Evolutionary conservation across 2,329 filamentous ascomycete species (phyloP), one percentile per base, ranked within the genome.

Genomic region (Rhynchosporium graminicola): DNA sequence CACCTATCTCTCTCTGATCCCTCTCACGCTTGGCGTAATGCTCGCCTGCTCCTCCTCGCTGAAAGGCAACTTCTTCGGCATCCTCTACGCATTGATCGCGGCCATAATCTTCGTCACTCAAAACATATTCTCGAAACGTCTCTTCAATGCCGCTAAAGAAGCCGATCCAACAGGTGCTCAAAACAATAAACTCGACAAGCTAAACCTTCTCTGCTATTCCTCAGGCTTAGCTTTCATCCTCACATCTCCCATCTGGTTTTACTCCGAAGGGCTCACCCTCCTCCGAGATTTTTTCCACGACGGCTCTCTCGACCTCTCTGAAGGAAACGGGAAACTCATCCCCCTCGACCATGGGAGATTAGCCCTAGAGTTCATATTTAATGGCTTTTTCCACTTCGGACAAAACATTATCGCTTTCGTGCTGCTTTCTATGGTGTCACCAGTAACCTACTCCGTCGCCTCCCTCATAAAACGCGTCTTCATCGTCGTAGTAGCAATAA

Each of bases 201-300:
- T 99, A 46, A 99, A 99, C 74, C 81, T 99, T 20, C 82, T 99
- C 3, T 98, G 91, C 80, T 99, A 99, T 75, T 98, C 93, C n/a
- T 96, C 93, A 0, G 92, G 91, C 20, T 82, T 98, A 69, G 95
- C 95, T 0, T 96, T 99, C 70, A 71, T 97, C 60, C 82, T 97
- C 59, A 98, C 93, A 0, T 77, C 88, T 12, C 95, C 95, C 0
- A 90, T 98, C 59, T 99, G 95, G 95, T 84, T 98, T 66, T 93
- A 92, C 84, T 88, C 86, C 40, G 95, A 99, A 77, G 95, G 94
- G 2, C 85, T 94, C 65, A 81, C 80, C 2, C 82, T 99, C 29
- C 77, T 97, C 2, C 79, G 83, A 51, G 92, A 97, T 73, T 87
- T 97, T 69, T 80, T 94, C 40, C 82, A 87, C 57, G 91, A 97